Evolutionary conservation across 495 filamentous ascomycete genomes (phyloP).

Genomic region (Daldinia loculata): DNA sequence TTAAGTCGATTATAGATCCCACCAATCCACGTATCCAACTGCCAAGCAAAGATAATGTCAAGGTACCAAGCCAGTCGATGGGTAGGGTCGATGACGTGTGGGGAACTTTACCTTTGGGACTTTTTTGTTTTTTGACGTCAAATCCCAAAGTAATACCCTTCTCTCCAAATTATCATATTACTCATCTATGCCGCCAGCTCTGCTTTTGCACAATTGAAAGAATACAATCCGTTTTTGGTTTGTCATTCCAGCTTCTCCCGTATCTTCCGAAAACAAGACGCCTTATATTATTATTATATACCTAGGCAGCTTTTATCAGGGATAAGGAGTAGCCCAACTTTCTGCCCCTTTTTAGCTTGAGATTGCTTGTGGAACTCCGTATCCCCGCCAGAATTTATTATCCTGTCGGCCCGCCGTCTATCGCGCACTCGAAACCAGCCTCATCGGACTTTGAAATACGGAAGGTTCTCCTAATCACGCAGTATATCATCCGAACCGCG

Average conservation of each 20-base stretch:
- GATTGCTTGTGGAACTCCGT: conserved; percentile 21
- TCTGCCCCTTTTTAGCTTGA: conserved; percentile 10
- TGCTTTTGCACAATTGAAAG: conserved; percentile 15
- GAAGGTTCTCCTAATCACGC: conserved; percentile 11
- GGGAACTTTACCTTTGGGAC: conserved; percentile 29
- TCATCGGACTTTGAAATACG: conserved; percentile 18
- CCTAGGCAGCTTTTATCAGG: neutral
- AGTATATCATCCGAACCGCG: conserved; percentile 20
- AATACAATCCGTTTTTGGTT: conserved; percentile 10
- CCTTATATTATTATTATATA: neutral
- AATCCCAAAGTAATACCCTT: conserved; percentile 11
- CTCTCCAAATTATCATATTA: conserved; percentile 10
- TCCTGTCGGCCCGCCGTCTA: conserved; percentile 12
- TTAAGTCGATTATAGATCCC: conserved; percentile 13
- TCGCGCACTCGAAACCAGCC: conserved; percentile 21
- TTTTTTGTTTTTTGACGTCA: conserved; percentile 31
- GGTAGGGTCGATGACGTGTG: conserved; percentile 43
- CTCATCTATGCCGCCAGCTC: neutral
- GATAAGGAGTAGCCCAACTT: neutral
- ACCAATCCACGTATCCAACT: conserved; percentile 15
- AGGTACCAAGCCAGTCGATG: conserved; percentile 6
- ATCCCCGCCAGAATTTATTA: conserved; percentile 18
- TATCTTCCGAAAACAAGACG: conserved; percentile 21
- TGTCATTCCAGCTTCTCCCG: conserved; percentile 18
- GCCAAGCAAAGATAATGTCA: neutral